These are phyloP conservation scores for Gloeostereum incarnatum DNA, from an alignment of 768 basidiomycete species.

Conservation along the genomic window DNA sequence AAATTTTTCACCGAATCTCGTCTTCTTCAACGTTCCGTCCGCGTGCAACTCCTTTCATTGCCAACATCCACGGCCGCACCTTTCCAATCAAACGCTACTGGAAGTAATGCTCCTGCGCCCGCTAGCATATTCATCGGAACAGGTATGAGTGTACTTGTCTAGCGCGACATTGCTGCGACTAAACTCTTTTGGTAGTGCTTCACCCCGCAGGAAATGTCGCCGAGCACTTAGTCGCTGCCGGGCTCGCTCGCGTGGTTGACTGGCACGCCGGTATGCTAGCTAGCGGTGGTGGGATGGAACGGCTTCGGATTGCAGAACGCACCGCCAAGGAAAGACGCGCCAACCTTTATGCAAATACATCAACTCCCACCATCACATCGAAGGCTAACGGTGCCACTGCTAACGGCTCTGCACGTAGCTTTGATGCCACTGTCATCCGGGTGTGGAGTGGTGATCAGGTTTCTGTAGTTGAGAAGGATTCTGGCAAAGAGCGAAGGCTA, in stretches of 20 bases:
- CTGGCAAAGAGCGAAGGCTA: constrained; percentile 68
- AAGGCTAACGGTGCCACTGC: constrained; percentile 36
- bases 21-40: constrained; percentile 72
- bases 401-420: constrained; percentile 40
- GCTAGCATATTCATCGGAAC: constrained; percentile 88
- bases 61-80: constrained; percentile 71
- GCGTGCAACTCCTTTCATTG: constrained; percentile 69
- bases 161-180: neutral
- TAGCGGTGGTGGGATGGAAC: constrained; percentile 76
- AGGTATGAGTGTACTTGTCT: constrained; percentile 31
- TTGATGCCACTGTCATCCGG: constrained; percentile 78
- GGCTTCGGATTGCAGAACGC: constrained; percentile 77
- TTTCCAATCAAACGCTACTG: constrained; percentile 53
- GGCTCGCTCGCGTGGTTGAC: constrained; percentile 87
- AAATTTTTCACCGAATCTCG: constrained; percentile 91
- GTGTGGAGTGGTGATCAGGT: constrained; percentile 93
- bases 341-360: constrained; percentile 56
- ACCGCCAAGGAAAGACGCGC: constrained; percentile 66
- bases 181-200: constrained; percentile 37
- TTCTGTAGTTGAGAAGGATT: constrained; percentile 67
- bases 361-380: constrained; percentile 26
- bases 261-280: constrained; percentile 98
- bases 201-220: constrained; percentile 96
- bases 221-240: constrained; percentile 74
- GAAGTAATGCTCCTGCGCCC: constrained; percentile 43